Evolutionary conservation across 768 basidiomycete genomes (phyloP), one percentile per base, ranked within the genome.

Genomic region (Russula griseocarnosa): DNA sequence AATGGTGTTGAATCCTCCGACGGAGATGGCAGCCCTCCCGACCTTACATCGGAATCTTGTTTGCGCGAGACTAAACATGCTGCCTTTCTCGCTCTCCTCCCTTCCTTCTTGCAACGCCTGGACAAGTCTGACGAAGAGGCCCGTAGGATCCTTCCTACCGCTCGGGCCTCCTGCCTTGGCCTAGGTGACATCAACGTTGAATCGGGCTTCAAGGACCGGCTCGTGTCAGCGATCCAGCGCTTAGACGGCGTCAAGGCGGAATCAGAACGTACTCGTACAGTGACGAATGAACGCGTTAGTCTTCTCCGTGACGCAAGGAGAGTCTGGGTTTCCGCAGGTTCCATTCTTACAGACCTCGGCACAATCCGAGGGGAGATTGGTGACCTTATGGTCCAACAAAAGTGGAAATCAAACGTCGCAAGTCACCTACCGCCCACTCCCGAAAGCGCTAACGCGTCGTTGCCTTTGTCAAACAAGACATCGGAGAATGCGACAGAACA

Each of bases 1-100:
- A 77, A 80, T 46, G 89, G 91, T 1, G 75, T 84, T 26, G 68
- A 77, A 38, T 74, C 77, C 28, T 76, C 77, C 18, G 83, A 84
- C 61, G 86, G 83, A 20, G 87, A 91, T 69, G 90, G 88, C 1
- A 79, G 82, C 3, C 84, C 89, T 60, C 91, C 88, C 8, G 77
- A 87, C 70, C 77, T 93, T 60, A 77, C 76, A 51, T 77, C 81
- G 0, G 79, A 80, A 64, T 70, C 69, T 32, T 92, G 88, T 70
- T 76, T 93, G 55, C 81, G 87, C 44, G 79, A 80, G 14, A 78
- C 79, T 5, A 76, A 76, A 8, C 89, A 92, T 74, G 81, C 84
- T 7, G 80, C 83, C 7, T 94, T 87, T 73, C 76, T 93, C 16
- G 86, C 88, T 3, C 75, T 90, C 22, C 77, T 92, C 18, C 88